Base-by-base conservation (phyloP, 495 filamentous ascomycete genomes). In the Tirmania nivea region DNA sequence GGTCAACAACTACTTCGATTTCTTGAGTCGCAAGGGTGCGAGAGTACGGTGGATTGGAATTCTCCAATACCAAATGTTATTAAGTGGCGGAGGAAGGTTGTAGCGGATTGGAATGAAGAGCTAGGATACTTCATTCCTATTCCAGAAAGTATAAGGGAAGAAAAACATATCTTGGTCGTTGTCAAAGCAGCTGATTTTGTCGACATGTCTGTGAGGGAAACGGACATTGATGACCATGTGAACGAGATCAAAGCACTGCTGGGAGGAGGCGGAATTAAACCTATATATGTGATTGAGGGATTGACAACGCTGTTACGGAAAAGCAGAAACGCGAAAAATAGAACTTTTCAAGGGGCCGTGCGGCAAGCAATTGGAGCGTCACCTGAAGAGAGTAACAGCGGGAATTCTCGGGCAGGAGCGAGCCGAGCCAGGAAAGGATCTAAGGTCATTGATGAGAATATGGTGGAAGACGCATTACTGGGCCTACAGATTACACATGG, bases 231-330 rank as follows among this genome's bases (percentile, higher is more conserved):
- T 17, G 52, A 67, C 2, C 80, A 87, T 63, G 71, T 83, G 10
- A 55, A 68, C 1, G 68, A 64, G 17, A 66, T 85, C 52, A 77
- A 78, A 62, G 65, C 59, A 16, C 66, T 70, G 45, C 78, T 36
- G 20, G 37, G 34, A 3, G 16, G 7, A 14, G 62, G 67, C 5
- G 56, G 59, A 20, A 68, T 73, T 56, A 75, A 72, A 55, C 63
- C 76, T 10, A 80, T 93, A 21, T 89, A 86, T 63, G 66, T 93
- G 6, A 78, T 93, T 45, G 82, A 93, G 61, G 84, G 83, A 1
- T 69, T 93, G 0, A 69, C 59, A 0, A 55, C 66, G 6, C 82
- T 78, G 73, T 76, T 84, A 67, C 74, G 79, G 54, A 86, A 81
- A 60, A 87, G 81, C 63, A 70, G 70, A 21, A 83, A 74, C 56